A percentile compares a stretch with the other conserved stretches of the same genome.
These are phyloP conservation scores for Cyberlindnera misumaiensis DNA, from an alignment of 805 yeast genomes.

Conservation along the genomic window DNA sequence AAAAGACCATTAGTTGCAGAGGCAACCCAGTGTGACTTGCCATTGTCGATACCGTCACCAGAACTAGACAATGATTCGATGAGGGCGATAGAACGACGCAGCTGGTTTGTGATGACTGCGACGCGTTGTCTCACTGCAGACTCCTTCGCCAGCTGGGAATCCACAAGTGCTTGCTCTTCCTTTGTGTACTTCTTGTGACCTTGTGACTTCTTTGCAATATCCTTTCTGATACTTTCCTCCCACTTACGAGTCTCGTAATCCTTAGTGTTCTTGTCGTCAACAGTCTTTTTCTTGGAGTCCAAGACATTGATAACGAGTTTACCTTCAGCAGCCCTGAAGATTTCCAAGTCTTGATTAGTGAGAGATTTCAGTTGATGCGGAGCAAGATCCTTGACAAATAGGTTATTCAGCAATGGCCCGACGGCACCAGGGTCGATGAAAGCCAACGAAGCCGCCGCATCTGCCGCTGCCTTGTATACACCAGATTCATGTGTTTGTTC, in stretches of 20 bases:
- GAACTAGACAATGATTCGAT: conserved; percentile 47
- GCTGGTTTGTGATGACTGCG: conserved; percentile 26
- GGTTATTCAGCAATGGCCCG: conserved; percentile 41
- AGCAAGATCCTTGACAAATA: conserved; percentile 37
- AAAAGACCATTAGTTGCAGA: conserved; percentile 48
- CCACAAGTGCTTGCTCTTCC: conserved; percentile 65
- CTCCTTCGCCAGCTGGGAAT: conserved; percentile 61
- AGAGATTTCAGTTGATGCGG: conserved; percentile 21
- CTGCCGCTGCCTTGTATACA: conserved; percentile 45
- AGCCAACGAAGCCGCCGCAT: conserved; percentile 40
- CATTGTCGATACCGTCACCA: conserved; percentile 52
- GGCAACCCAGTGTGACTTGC: conserved; percentile 65
- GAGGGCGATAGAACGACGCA: conserved; percentile 46
- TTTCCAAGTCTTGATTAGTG: conserved; percentile 44
- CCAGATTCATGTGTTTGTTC: conserved; percentile 23
- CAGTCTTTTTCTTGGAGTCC: conserved; percentile 35
- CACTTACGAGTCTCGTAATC: conserved; percentile 83
- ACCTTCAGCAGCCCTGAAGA: conserved; percentile 69
- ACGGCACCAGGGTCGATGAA: conserved; percentile 55
- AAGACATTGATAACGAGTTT: conserved; percentile 61
- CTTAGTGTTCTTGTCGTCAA: conserved; percentile 63
- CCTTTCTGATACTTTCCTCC: conserved; percentile 81
- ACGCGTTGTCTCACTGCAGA: conserved; percentile 44
- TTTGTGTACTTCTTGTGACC: conserved; percentile 53
- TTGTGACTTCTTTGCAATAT: conserved; percentile 53